Conservation (phyloP, 495 filamentous ascomycete species). For the Aspergillus sclerotiicarbonarius region DNA sequence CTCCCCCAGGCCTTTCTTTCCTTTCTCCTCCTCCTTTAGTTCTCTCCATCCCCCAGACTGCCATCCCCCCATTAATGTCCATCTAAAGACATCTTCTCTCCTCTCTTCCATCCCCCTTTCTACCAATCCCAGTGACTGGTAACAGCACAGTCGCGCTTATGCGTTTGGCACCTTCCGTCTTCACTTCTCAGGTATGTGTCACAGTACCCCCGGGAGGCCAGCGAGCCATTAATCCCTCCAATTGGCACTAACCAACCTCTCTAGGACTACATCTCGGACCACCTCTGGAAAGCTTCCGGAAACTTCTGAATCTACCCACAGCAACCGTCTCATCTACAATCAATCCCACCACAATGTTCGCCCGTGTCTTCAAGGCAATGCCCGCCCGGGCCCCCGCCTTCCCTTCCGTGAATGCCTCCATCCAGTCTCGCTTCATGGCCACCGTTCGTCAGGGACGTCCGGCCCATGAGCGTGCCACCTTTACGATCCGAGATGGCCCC, state of each 20-base stretch:
- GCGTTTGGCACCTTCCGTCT: constrained; percentile 89
- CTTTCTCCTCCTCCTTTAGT: constrained; percentile 16
- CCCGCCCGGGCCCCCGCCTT: constrained; percentile 52
- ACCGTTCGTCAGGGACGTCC: constrained; percentile 64
- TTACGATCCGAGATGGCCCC: constrained; percentile 93
- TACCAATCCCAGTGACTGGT: constrained; percentile 37
- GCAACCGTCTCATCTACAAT: constrained; percentile 6
- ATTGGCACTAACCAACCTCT: constrained; percentile 18
- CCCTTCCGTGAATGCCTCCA: constrained; percentile 47
- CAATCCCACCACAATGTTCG: constrained; percentile 62
- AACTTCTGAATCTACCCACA: constrained; percentile 56
- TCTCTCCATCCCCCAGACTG: constrained; percentile 12
- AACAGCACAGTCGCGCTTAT: constrained; percentile 68
- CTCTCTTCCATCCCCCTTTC: constrained; percentile 10
- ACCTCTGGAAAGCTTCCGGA: constrained; percentile 94
- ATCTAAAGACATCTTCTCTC: constrained; percentile 22
- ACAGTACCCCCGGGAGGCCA: background rate
- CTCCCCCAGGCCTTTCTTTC: constrained; percentile 23
- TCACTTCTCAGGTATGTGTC: constrained; percentile 88
- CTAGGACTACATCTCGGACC: constrained; percentile 97
- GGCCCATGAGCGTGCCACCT: constrained; percentile 78
- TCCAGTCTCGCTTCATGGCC: constrained; percentile 63
- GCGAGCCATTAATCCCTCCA: background rate
- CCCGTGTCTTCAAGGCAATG: constrained; percentile 60
- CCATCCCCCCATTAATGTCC: constrained; percentile 25